Conservation (phyloP, 2,329 filamentous ascomycete genomes). For the Fusarium mangiferae region DNA sequence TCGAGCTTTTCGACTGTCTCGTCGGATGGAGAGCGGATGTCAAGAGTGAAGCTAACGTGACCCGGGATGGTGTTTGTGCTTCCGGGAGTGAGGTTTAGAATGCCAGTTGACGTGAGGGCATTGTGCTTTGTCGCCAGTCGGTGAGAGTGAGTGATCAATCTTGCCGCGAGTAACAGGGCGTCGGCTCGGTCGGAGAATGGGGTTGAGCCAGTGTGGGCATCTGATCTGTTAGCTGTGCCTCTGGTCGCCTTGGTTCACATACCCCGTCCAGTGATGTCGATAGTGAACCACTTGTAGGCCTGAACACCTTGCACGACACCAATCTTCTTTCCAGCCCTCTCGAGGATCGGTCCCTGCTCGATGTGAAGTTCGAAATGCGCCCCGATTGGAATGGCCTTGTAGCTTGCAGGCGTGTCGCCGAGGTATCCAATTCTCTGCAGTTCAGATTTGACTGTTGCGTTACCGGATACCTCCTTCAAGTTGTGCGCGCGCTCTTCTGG, state of each 20-base stretch:
- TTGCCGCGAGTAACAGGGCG: constrained; percentile 44
- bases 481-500: constrained; percentile 68
- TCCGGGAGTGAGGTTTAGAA: constrained; percentile 57
- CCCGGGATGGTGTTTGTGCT: constrained; percentile 77
- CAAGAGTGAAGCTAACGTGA: constrained; percentile 71
- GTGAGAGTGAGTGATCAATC: constrained; percentile 45
- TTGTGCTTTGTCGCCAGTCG: constrained; percentile 35
- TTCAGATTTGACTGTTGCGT: constrained; percentile 52
- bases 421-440: constrained; percentile 78
- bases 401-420: constrained; percentile 55
- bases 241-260: background rate
- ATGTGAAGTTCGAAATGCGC: constrained; percentile 88
- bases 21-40: constrained; percentile 68
- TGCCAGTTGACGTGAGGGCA: constrained; percentile 46
- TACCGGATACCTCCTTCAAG: constrained; percentile 66
- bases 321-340: constrained; percentile 27
- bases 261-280: constrained; percentile 41
- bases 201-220: constrained; percentile 42
- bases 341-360: constrained; percentile 66
- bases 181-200: constrained; percentile 47
- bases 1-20: constrained; percentile 64
- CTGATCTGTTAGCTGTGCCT: constrained; percentile 45
- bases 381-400: constrained; percentile 63
- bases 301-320: constrained; percentile 39
- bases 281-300: constrained; percentile 43